Conservation (phyloP, 345 rosid species). For the Salix suchowensis region DNA sequence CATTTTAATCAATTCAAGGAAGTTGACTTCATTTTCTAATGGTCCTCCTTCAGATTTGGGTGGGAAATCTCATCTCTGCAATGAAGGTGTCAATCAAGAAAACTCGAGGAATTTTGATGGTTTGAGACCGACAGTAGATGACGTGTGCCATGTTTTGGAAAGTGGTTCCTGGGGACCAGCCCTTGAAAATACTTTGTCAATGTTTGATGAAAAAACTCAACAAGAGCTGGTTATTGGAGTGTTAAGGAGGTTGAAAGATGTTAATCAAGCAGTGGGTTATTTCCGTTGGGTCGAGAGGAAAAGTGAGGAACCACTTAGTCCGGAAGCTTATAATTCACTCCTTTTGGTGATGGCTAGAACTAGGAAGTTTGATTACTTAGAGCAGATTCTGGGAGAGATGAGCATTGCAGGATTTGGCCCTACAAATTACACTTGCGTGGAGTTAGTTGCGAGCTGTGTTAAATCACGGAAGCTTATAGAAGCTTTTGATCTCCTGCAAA, state of each 20-base stretch:
- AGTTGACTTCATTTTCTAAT: conserved; percentile 32
- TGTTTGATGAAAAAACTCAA: conserved; percentile 47
- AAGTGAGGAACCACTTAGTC: conserved; percentile 51
- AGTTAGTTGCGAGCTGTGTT: conserved; percentile 59
- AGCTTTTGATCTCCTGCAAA: conserved; percentile 68
- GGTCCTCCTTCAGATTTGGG: conserved; percentile 27
- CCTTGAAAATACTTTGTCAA: conserved; percentile 48
- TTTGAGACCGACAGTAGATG: conserved; percentile 36
- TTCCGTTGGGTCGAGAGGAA: conserved; percentile 77
- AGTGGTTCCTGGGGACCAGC: conserved; percentile 69
- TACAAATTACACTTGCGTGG: conserved; percentile 43
- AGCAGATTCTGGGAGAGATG: conserved; percentile 81
- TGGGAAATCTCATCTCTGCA: conserved; percentile 20
- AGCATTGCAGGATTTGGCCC: conserved; percentile 83
- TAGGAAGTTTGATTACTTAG: conserved; percentile 49
- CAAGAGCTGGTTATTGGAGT: conserved; percentile 63
- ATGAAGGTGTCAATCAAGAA: conserved; percentile 29
- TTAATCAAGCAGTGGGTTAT: conserved; percentile 49
- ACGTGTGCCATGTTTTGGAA: conserved; percentile 53
- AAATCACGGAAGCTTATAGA: conserved; percentile 58
- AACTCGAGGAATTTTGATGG: conserved; percentile 32
- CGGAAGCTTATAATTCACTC: conserved; percentile 76
- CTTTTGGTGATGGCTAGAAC: conserved; percentile 65
- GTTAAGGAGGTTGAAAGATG: conserved; percentile 59
- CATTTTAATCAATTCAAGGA: conserved; percentile 21